Evolutionary conservation across 106 monocot species (phyloP).

Genomic region (Allium sativum): DNA sequence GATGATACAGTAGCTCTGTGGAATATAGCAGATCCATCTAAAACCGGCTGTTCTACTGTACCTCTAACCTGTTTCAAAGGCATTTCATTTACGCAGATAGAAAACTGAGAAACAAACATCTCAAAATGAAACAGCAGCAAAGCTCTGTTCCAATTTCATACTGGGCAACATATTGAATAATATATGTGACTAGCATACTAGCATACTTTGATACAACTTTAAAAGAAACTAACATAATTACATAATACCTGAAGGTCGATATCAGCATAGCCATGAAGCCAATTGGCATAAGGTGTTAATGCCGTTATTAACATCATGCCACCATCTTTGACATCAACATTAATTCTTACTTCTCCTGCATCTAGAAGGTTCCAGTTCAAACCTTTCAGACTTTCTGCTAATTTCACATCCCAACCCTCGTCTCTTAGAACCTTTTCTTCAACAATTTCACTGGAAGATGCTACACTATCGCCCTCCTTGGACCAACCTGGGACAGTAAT

Average conservation of each 20-base stretch:
- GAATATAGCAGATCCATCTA: constrained; percentile 96
- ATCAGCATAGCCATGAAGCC: constrained; percentile 98
- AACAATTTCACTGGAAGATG: constrained; percentile 30
- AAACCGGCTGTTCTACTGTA: constrained; percentile 79
- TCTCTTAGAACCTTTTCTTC: constrained; percentile 70
- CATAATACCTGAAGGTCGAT: constrained; percentile 72
- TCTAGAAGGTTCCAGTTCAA: constrained; percentile 88
- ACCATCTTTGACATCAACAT: constrained; percentile 97
- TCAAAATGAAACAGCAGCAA: too few relatives aligned
- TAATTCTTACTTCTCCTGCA: constrained; percentile 76
- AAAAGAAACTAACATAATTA: too few relatives aligned
- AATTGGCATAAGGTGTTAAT: constrained; percentile 75
- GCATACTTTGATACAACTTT: too few relatives aligned
- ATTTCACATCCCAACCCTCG: constrained; percentile 87
- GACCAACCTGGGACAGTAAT: constrained; percentile 54
- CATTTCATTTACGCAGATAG: too few relatives aligned
- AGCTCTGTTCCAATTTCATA: too few relatives aligned
- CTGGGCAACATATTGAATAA: too few relatives aligned
- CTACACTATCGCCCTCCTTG: constrained; percentile 46
- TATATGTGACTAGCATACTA: too few relatives aligned
- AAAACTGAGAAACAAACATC: too few relatives aligned
- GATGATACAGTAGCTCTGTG: constrained; percentile 87
- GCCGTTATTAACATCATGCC: constrained; percentile 97
- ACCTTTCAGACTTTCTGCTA: constrained; percentile 86
- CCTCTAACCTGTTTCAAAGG: constrained; percentile 65